These are phyloP conservation scores for Cornus florida DNA, from an alignment of 148 eudicot genomes.

Conservation along the genomic window DNA sequence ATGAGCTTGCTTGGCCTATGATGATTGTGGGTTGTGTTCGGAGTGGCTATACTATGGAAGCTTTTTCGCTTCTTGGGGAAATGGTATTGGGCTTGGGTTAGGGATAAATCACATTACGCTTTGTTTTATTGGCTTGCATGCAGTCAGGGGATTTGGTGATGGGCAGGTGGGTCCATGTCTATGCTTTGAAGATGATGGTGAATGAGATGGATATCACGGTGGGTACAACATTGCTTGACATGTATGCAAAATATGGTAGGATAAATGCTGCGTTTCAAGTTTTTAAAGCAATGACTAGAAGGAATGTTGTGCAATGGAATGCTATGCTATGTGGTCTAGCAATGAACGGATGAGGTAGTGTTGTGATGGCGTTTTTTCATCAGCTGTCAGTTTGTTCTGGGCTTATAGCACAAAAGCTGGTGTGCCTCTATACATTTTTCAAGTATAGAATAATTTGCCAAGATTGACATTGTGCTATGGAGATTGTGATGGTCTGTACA, in stretches of 20 bases:
- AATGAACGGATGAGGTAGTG: slow-evolving; percentile 33
- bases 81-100: slow-evolving; percentile 25
- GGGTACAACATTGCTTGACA: slow-evolving; percentile 36
- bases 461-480: slow-evolving; percentile 44
- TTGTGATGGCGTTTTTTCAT: slow-evolving; percentile 24
- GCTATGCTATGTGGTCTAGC: slow-evolving; percentile 5
- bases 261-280: slow-evolving; percentile 24
- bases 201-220: slow-evolving; percentile 24
- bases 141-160: slow-evolving; percentile 29
- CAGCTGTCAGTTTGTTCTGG: neutral
- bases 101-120: slow-evolving; percentile 20
- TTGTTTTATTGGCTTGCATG: slow-evolving; percentile 32
- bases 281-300: slow-evolving; percentile 4
- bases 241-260: slow-evolving; percentile 50
- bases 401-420: no score
- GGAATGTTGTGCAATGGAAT: no score
- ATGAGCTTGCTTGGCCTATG: slow-evolving; percentile 41
- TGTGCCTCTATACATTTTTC: slow-evolving; percentile 19
- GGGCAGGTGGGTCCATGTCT: slow-evolving; percentile 41
- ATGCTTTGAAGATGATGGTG: slow-evolving; percentile 23
- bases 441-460: slow-evolving; percentile 38
- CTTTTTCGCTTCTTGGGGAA: slow-evolving; percentile 25
- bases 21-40: slow-evolving; percentile 31
- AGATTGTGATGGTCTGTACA: slow-evolving; percentile 15
- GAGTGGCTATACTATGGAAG: slow-evolving; percentile 31